Evolutionary conservation across 495 filamentous ascomycete genomes (phyloP), one percentile per base, ranked within the genome.

Genomic region (Talaromyces stipitatus): DNA sequence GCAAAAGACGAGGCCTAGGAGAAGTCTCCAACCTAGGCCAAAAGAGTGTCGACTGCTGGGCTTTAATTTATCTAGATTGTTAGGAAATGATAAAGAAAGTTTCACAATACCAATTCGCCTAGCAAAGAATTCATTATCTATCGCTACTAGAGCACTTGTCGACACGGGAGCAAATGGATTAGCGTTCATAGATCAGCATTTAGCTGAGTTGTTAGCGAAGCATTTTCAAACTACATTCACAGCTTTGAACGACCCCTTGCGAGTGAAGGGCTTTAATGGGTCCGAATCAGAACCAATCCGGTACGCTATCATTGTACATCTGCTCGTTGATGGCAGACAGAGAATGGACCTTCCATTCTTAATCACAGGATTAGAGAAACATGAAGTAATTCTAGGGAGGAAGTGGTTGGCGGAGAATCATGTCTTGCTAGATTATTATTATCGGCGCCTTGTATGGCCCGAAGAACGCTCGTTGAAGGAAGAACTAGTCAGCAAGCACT

Each of bases 91-190:
- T n/a, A n/a, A n/a, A n/a, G n/a, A n/a, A n/a, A n/a, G n/a, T n/a
- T 60, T 60, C 33, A 55, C 18, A 56, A 32, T 60, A 51, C 20
- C 24, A 50, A 60, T 32, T 50, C 46, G 56, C 32, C 16, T 60
- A 60, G 43, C 38, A 1, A 33, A 55, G 1, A 60, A 60, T 60
- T 28, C 27, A 60, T 51, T 26, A 20, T 50, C 22, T 16, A 36
- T 60, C 43, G 14, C 22, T 23, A 10, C 43, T 12, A 48, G 26
- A 24, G 33, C 46, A 38, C 27, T 60, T 41, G 27, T 41, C 9
- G 27, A 60, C 41, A 55, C 29, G 26, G 38, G 28, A 60, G 38
- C 27, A 51, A 60, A 60, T 51, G 23, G 45, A 23, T 43, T 22
- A 30, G 11, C 38, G 16, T 55, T 60, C 28, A 60, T 60, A 11